A percentile compares a stretch with the other conserved stretches of the same genome.
Evolutionary conservation across 1,284 basidiomycete species (phyloP).

Genomic region (Farysia itapuensis): DNA sequence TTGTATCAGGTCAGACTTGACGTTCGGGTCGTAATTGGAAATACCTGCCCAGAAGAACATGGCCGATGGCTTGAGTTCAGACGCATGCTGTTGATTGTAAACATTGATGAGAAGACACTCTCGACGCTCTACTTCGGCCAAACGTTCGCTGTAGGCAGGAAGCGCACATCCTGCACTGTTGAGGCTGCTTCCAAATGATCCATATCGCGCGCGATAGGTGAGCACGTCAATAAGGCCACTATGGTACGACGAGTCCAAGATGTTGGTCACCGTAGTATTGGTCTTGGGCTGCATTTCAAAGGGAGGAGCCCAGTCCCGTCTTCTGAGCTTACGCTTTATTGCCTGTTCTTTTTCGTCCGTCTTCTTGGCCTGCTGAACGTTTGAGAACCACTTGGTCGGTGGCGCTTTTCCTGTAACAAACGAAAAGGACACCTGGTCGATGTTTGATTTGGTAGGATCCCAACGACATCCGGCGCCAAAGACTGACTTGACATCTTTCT

Average conservation of each 20-base stretch:
- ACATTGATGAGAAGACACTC: constrained; percentile 23
- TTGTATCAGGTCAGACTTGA: constrained; percentile 19
- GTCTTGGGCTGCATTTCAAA: not conserved
- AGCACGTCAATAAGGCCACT: constrained; percentile 23
- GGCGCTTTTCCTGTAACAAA: constrained; percentile 28
- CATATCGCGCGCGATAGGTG: constrained; percentile 20
- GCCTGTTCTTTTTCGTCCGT: not conserved
- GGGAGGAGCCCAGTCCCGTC: not conserved
- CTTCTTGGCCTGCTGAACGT: constrained; percentile 2
- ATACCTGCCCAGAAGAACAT: constrained; percentile 38
- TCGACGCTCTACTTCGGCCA: constrained; percentile 7
- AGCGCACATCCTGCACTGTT: constrained; percentile 23
- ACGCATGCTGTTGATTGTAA: constrained; percentile 8
- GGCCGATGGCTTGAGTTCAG: constrained; percentile 4
- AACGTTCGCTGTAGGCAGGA: constrained; percentile 13
- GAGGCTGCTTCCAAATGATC: constrained; percentile 19
- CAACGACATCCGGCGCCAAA: constrained; percentile 35
- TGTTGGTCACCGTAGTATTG: too few species aligned
- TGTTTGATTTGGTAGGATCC: constrained; percentile 27
- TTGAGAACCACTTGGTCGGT: constrained; percentile 19
- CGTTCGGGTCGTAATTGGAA: constrained; percentile 18
- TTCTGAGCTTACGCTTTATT: constrained; percentile 1
- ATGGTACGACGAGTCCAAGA: constrained; percentile 23
- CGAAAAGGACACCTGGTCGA: constrained; percentile 16
- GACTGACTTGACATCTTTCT: not conserved